Evolutionary conservation across 495 filamentous ascomycete species (phyloP).

Genomic region (Penicillium longicatenatum): DNA sequence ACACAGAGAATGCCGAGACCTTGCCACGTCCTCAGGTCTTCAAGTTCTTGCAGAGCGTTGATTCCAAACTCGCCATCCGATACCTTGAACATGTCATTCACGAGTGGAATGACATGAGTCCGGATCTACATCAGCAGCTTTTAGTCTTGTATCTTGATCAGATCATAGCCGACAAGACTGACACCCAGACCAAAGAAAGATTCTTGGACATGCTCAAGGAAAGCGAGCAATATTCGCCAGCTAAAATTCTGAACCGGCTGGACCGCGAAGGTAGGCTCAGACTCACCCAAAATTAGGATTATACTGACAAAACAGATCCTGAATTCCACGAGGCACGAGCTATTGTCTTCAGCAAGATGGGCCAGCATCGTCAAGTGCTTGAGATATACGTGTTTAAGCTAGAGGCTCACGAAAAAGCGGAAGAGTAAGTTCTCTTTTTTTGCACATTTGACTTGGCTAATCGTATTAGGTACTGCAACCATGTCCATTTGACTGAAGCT

Average conservation of each 20-base stretch:
- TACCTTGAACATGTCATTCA: slow-evolving; percentile 92
- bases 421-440: slow-evolving; percentile 63
- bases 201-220: slow-evolving; percentile 73
- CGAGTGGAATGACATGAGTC: slow-evolving; percentile 81
- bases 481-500: slow-evolving; percentile 61
- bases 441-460: slow-evolving; percentile 15
- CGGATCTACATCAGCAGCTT: slow-evolving; percentile 84
- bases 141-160: slow-evolving; percentile 71
- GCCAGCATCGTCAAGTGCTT: slow-evolving; percentile 88
- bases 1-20: slow-evolving; percentile 93
- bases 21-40: slow-evolving; percentile 76
- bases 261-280: slow-evolving; percentile 70
- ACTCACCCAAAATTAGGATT: background rate
- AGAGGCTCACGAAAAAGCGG: slow-evolving; percentile 81
- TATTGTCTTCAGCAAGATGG: slow-evolving; percentile 93
- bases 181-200: slow-evolving; percentile 59
- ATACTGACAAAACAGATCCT: slow-evolving; percentile 56
- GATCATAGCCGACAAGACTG: slow-evolving; percentile 51
- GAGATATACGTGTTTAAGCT: slow-evolving; percentile 97
- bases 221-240: slow-evolving; percentile 78
- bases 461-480: slow-evolving; percentile 82
- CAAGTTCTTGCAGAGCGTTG: slow-evolving; percentile 68
- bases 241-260: slow-evolving; percentile 71
- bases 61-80: slow-evolving; percentile 67
- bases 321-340: slow-evolving; percentile 89